Evolutionary conservation across 2,329 filamentous ascomycete species (phyloP), one percentile per base, ranked within the genome.

Genomic region (Fusarium nelsonii): DNA sequence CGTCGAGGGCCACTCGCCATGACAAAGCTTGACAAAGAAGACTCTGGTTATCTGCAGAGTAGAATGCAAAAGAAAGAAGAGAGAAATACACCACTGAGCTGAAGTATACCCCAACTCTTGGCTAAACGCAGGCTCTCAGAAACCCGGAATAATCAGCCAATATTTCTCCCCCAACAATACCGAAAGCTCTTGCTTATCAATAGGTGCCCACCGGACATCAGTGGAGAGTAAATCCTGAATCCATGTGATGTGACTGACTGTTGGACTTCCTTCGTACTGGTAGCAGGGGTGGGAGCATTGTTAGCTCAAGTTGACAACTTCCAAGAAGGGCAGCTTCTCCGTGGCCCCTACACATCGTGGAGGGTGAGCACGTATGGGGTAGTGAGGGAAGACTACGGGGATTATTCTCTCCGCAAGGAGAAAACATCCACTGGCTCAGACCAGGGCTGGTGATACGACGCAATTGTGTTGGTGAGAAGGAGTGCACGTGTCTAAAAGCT

Each of bases 1-100:
- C 61, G 65, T 52, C 70, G 69, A 63, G 70, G 58, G 54, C 70
- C 60, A 72, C 70, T 69, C 58, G 68, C 64, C 72, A 74, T 74
- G 60, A 71, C 72, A 56, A 53, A 44, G n/a, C 26, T 18, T 28
- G 8, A 34, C 1, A 3, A 34, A 41, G 23, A 32, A 50, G 39
- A 43, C 26, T n/a, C 23, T 26, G 20, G 14, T 14, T 32, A 16
- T 61, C 54, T 59, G 54, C 54, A 44, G 23, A n/a, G 28, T 32
- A 12, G 12, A 46, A 34, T 26, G 43, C 34, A 46, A 39, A 62
- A 34, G 23, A 41, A 11, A 56, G 32, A 53, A 39, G 62, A 34
- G 23, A 41, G 12, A 56, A 34, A 53, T 65, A 36, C 26, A 59
- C 41, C 26, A 55, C 18, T 39, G 23, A 37, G 36, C 37, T 45